Conservation (phyloP, 2,329 filamentous ascomycete species). For the Cladophialophora psammophila region DNA sequence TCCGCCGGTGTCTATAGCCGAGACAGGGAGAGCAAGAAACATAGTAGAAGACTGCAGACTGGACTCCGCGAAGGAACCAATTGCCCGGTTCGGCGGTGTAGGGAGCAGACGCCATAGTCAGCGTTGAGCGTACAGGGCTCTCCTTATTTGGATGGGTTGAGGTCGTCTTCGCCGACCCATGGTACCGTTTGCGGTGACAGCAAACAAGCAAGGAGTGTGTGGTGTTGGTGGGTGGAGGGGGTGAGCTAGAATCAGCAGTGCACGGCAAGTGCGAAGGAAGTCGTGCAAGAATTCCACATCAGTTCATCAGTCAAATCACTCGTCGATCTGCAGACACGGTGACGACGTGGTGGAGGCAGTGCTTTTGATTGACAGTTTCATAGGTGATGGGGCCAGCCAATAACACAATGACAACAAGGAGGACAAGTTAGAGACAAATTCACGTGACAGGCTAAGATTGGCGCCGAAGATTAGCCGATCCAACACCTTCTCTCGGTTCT, state of each 20-base stretch:
- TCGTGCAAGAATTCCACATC: slow-evolving; percentile 4
- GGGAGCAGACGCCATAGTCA: slow-evolving; percentile 26
- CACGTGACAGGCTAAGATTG: background rate
- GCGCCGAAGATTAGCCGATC: background rate
- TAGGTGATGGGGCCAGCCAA: slow-evolving; percentile 15
- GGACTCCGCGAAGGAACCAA: slow-evolving; percentile 58
- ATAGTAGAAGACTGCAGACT: slow-evolving; percentile 61
- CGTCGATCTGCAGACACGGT: slow-evolving; percentile 14
- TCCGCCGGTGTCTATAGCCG: slow-evolving; percentile 72
- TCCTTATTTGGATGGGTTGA: slow-evolving; percentile 6
- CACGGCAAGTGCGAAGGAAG: slow-evolving; percentile 10
- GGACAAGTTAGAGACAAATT: background rate
- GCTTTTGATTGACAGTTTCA: slow-evolving; percentile 9
- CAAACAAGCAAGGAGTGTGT: slow-evolving; percentile 1
- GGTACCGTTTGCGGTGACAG: slow-evolving; percentile 16
- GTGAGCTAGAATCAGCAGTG: slow-evolving; percentile 1
- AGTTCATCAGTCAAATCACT: slow-evolving; percentile 4
- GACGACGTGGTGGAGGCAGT: slow-evolving; percentile 23
- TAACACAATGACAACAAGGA: background rate
- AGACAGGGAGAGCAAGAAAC: slow-evolving; percentile 66
- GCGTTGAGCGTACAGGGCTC: slow-evolving; percentile 8
- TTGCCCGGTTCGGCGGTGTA: slow-evolving; percentile 35
- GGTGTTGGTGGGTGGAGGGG: background rate
- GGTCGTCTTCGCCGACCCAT: slow-evolving; percentile 21
- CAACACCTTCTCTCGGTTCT: too few relatives aligned